These are phyloP conservation scores for Pichia sp. DNA, from an alignment of 1,139 yeast genomes.

Conservation along the genomic window DNA sequence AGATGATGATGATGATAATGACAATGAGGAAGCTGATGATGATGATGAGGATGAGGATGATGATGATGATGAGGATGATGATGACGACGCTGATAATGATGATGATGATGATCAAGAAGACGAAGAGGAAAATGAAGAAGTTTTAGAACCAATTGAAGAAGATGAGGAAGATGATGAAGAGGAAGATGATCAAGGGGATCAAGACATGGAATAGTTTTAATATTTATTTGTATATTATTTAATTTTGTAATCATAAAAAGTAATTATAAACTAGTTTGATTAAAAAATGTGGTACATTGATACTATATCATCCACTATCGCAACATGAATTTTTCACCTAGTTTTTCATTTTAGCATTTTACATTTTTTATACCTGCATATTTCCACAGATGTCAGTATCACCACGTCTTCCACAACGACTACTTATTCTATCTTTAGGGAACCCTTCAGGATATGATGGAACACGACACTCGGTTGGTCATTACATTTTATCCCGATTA, in stretches of 20 bases:
- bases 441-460: constrained; percentile 58
- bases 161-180: neutral
- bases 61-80: neutral
- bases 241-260: neutral
- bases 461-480: constrained; percentile 80
- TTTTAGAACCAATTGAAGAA: too few species aligned
- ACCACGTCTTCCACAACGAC: neutral
- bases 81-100: neutral
- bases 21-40: neutral
- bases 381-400: neutral
- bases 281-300: too few species aligned
- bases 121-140: neutral
- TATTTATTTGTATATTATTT: neutral
- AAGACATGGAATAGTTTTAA: constrained; percentile 1
- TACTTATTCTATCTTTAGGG: constrained; percentile 47
- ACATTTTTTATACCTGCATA: neutral
- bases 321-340: neutral
- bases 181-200: constrained; percentile 12
- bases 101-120: constrained; percentile 6
- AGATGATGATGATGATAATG: neutral
- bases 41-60: neutral
- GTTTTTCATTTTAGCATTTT: neutral
- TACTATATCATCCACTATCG: too few species aligned
- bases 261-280: too few species aligned
- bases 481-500: constrained; percentile 32